Evolutionary conservation across 208 protist genomes (phyloP).

Genomic region (Crithidia bombi): DNA sequence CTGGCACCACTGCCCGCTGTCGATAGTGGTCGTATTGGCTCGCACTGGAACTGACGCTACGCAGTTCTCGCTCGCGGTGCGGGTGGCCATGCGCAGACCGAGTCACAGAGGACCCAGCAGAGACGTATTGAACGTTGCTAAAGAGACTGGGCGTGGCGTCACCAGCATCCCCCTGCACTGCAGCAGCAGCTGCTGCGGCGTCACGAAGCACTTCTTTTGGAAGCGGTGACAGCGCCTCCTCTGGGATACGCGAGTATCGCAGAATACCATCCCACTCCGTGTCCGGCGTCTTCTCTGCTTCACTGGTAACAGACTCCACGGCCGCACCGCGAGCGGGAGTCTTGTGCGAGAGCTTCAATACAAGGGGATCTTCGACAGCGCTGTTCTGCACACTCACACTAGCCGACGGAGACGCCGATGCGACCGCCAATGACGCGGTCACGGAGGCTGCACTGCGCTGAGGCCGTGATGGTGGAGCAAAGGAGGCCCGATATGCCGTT

Average conservation of each 20-base stretch:
- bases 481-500: background rate
- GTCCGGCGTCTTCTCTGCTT: background rate
- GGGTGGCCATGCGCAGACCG: background rate
- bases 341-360: background rate
- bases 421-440: background rate
- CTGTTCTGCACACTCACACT: background rate
- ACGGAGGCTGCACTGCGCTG: background rate
- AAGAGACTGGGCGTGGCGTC: background rate
- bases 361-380: background rate
- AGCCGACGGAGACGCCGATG: background rate
- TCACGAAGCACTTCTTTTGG: background rate
- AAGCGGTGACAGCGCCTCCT: background rate
- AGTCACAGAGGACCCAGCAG: background rate
- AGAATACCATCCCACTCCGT: conserved; percentile 1
- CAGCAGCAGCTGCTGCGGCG: background rate
- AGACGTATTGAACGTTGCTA: conserved; percentile 5
- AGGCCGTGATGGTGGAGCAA: background rate
- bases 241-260: conserved; percentile 7
- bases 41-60: too few relatives aligned
- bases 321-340: background rate
- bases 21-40: too few relatives aligned
- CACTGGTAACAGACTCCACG: background rate
- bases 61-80: too few relatives aligned
- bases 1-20: background rate
- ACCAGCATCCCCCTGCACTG: background rate